Conservation (phyloP, 2,329 filamentous ascomycete genomes). For the Sporothrix inflata region DNA sequence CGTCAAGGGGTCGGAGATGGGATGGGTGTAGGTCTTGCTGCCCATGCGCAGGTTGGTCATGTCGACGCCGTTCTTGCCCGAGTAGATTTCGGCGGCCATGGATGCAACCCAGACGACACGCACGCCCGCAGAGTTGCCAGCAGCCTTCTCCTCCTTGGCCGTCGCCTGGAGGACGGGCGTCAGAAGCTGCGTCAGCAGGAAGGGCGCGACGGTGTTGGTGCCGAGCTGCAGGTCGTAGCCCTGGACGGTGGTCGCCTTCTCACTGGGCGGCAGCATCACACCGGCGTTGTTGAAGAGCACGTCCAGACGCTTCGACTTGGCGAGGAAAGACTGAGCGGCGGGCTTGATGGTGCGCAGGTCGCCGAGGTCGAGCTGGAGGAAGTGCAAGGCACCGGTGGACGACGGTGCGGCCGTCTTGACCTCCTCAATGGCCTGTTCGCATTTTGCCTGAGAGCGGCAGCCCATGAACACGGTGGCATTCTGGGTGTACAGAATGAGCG, state of each 20-base stretch:
- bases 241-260: conserved; percentile 43
- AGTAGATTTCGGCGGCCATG: conserved; percentile 26
- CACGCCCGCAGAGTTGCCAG: conserved; percentile 13
- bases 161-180: conserved; percentile 35
- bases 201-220: conserved; percentile 33
- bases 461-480: conserved; percentile 57
- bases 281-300: conserved; percentile 49
- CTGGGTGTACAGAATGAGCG: conserved; percentile 53
- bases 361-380: conserved; percentile 42
- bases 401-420: conserved; percentile 40
- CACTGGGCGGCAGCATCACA: conserved; percentile 41
- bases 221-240: conserved; percentile 47
- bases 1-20: neutral
- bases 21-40: conserved; percentile 33
- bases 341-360: conserved; percentile 38
- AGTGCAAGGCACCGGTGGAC: conserved; percentile 39
- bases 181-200: conserved; percentile 37
- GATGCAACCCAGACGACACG: conserved; percentile 39
- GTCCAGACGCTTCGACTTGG: conserved; percentile 39
- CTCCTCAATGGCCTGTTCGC: conserved; percentile 45
- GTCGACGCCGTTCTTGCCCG: conserved; percentile 32
- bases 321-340: conserved; percentile 35
- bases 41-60: conserved; percentile 31
- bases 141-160: conserved; percentile 26
- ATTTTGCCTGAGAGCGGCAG: conserved; percentile 49